Evolutionary conservation across 139 green algal genomes (phyloP), one percentile per base, ranked within the genome.

Genomic region (Spirogloea muscicola): DNA sequence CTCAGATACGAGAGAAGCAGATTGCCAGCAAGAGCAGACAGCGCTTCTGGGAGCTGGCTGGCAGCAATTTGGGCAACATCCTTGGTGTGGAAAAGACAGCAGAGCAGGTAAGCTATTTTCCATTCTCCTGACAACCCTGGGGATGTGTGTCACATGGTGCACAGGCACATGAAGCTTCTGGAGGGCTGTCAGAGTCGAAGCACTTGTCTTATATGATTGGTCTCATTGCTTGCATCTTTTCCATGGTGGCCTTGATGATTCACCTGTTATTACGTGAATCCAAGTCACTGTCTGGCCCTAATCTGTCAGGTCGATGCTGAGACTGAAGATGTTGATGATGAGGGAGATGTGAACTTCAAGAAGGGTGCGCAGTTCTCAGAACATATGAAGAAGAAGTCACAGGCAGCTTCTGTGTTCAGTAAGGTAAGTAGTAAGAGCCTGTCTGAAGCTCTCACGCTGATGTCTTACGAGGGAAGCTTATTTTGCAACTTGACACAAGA

Each of bases 1-100:
- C 58, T 48, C 64, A 89, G 71, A 71, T 89, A 1, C 86, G 94
- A 3, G 89, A 96, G 68, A 97, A 97, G 87, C 93, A 93, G 76
- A 91, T 96, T 39, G 72, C 87, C 55, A 87, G 84, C 82, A 96
- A 97, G 87, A 90, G 82, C 69, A 84, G 94, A 48, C 58, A 89
- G 63, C 77, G 93, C 10, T 98, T 98, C 85, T 98, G 94, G 94
- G 94, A 98, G 76, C 80, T 98, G 67, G 90, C 93, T 7, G 91
- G 91, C 39, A 94, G 88, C 59, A 97, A 97, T 82, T 96, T 99
- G 84, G 94, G 89, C 5, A 61, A 90, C 46, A 89, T 97, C 81
- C 96, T 95, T 43, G 94, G 94, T 2, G 84, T 85, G 25, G 87
- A 84, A 34, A 92, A 97, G 82, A 75, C 88, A 2, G 72, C 66